Evolutionary conservation across 768 basidiomycete genomes (phyloP).

Genomic region (Suillus weaverae): DNA sequence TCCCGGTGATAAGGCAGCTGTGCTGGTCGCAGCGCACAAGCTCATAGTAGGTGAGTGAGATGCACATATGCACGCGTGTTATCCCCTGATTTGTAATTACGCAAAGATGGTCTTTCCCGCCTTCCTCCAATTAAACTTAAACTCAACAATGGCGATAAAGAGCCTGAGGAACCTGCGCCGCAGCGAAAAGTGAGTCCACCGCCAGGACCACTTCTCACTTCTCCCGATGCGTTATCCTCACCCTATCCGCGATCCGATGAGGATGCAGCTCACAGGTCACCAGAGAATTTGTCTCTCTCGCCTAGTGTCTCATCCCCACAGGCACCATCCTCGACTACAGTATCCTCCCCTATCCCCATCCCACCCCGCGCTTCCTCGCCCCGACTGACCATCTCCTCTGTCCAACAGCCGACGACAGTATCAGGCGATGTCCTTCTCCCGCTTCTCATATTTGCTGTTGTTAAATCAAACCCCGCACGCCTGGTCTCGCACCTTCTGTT

Average conservation of each 20-base stretch:
- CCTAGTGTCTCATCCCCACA: slow-evolving; percentile 8
- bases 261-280: slow-evolving; percentile 7
- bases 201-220: not conserved
- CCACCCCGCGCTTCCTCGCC: slow-evolving; percentile 11
- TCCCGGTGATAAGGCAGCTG: slow-evolving; percentile 76
- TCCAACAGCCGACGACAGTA: slow-evolving; percentile 48
- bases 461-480: slow-evolving; percentile 86
- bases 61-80: not conserved
- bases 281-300: slow-evolving; percentile 10
- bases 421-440: slow-evolving; percentile 92
- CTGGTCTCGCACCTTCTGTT: slow-evolving; percentile 57
- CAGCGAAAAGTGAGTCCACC: not conserved
- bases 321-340: not conserved
- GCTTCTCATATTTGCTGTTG: slow-evolving; percentile 90
- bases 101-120: slow-evolving; percentile 69
- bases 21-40: slow-evolving; percentile 84
- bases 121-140: slow-evolving; percentile 73
- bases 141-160: slow-evolving; percentile 63
- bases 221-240: slow-evolving; percentile 8
- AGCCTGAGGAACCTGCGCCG: slow-evolving; percentile 10
- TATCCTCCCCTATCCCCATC: not conserved
- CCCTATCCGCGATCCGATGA: slow-evolving; percentile 3
- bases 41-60: slow-evolving; percentile 73
- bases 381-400: slow-evolving; percentile 12
- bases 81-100: not conserved